Base-by-base conservation (phyloP, 805 yeast species). In the Metschnikowia arizonensis region DNA sequence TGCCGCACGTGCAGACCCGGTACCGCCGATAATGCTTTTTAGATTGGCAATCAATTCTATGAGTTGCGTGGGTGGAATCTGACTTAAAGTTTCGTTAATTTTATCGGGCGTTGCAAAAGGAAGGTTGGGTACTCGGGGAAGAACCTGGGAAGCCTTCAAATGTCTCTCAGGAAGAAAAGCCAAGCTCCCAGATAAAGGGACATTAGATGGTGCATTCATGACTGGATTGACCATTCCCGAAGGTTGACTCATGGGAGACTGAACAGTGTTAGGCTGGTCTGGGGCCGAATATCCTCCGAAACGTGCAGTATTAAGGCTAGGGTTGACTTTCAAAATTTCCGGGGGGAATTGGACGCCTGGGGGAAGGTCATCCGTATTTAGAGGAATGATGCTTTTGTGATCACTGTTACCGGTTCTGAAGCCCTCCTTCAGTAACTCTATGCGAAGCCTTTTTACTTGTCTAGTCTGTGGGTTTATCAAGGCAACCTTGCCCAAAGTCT, bases 61-160 rank as follows among this genome's bases (percentile, higher is more conserved):
- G 44, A 85, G 64, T 51, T 82, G 83, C 12, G 82, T 77, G 3
- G 93, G 93, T 3, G 88, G 83, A 17, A 85, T 77, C 35, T 76
- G 68, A 48, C 83, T 74, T 48, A 85, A 64, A 24, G 82, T 83
- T 47, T 74, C 70, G 25, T 83, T 81, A 35, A 83, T 78, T 33
- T 76, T 75, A 54, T 82, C 88, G 30, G 79, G 73, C 3, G 72
- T 63, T 17, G 66, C 64, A 49, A 82, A 77, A 34, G 74, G 76
- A 12, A 68, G 61, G 12, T 64, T 60, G 12, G 65, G 64, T 19
- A 74, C 73, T 32, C 64, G 67, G 2, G 90, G 88, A 47, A 85
- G 62, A 47, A 62, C 70, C 42, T 71, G 73, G 0, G 85, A 69
- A 0, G 89, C 88, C 54, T 71, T 69, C 21, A 78, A 63, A 26